Evolutionary conservation across 2,329 filamentous ascomycete species (phyloP).

Genomic region (Geosmithia morbida): DNA sequence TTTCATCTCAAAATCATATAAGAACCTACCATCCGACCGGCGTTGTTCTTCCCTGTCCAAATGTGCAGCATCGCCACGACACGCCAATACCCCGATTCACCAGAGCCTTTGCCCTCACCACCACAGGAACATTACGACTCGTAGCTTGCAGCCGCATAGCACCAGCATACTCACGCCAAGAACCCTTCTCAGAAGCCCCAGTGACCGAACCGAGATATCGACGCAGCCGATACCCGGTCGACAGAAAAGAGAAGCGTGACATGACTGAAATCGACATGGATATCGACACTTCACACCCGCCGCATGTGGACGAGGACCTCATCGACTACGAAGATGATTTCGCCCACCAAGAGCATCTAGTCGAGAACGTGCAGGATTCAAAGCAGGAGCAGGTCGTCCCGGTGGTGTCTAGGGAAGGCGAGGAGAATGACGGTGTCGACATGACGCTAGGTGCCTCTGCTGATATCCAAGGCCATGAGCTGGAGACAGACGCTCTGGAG

Average conservation of each 20-base stretch:
- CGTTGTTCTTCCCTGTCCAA: not conserved
- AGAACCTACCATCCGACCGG: not conserved
- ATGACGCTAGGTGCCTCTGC: not conserved
- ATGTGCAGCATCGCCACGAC: not conserved
- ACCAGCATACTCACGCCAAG: too few relatives aligned
- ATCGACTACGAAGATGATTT: constrained; percentile 8
- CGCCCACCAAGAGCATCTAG: not conserved
- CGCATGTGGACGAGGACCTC: constrained; percentile 7
- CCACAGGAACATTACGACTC: not conserved
- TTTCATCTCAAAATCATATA: not conserved
- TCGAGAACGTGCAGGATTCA: not conserved
- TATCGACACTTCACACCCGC: constrained; percentile 2
- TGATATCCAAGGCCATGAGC: not conserved
- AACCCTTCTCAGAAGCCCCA: not conserved
- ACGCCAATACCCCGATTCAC: not conserved
- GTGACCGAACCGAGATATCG: not conserved
- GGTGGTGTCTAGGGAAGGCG: not conserved
- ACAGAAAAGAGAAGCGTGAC: not conserved
- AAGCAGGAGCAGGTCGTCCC: not conserved
- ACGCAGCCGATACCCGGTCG: not conserved
- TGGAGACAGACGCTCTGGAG: not conserved
- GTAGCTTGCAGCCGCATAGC: not conserved
- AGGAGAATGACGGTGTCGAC: not conserved
- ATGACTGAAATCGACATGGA: constrained; percentile 4
- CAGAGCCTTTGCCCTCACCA: not conserved